Base-by-base conservation (phyloP, 257 asterid genomes). In the Jacaranda copaia region DNA sequence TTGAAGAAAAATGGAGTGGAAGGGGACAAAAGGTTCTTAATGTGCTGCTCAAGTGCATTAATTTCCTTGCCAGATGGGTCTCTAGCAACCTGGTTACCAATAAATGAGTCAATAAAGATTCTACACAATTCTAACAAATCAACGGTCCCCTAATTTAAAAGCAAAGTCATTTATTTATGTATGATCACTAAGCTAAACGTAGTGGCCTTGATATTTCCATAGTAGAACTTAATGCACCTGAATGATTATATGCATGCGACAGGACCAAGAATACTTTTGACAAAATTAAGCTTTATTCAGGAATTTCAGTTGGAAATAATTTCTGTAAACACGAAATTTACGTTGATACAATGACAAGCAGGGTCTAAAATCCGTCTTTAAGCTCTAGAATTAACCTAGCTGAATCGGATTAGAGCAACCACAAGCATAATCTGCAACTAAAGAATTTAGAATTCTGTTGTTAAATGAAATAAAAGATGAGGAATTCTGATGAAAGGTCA, bases 1-100 rank as follows among this genome's bases (percentile, higher is more conserved):
- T 85, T 85, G 83, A 82, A 85, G 83, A 85, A 85, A 56, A 80
- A 82, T 2, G 89, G 89, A 43, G 87, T 80, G 0, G 89, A 80
- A 46, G 89, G 87, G 73, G 52, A 48, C 78, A 80, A 15, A 10
- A 85, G 85, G 83, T 85, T 85, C 78, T 80, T 82, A 15, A 85
- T 77, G 77, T 85, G 89, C 81, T 85, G 89, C 79, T 80, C 85
- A 4, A 85, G 83, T 40, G 89, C 89, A 62, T 85, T 82, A 42
- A 80, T 82, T 52, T 84, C 89, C 80, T 85, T 63, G 5, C 85
- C 87, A 12, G 84, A 20, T 60, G 85, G 89, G 80, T 83, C 83
- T 68, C 83, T 85, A 25, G 89, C 89, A 6, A 85, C 87, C 89
- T 85, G 79, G 14, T 14, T 16, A 56, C 36, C 14, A 57, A 12